Evolutionary conservation across 1,284 basidiomycete species (phyloP).

Genomic region (Coniferiporia weirii): DNA sequence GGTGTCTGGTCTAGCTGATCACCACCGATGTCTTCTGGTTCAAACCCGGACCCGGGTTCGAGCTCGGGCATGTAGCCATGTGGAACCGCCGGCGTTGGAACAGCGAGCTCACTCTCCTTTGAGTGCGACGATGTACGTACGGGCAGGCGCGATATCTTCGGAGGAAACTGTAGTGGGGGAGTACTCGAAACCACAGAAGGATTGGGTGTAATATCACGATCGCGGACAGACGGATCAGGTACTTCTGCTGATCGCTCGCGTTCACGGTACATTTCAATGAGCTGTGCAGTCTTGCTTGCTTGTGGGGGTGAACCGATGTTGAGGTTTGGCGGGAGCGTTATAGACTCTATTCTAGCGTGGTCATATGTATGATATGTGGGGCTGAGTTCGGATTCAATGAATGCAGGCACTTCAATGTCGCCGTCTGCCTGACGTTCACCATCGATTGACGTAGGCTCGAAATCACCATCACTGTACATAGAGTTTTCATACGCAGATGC

Average conservation of each 20-base stretch:
- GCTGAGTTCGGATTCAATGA: not conserved
- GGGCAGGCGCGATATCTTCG: constrained; percentile 30
- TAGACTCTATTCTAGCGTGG: constrained; percentile 27
- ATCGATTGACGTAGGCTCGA: constrained; percentile 7
- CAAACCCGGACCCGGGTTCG: too few relatives aligned
- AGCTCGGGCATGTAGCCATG: too few relatives aligned
- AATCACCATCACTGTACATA: constrained; percentile 18
- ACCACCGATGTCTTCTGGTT: too few relatives aligned
- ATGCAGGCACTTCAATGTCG: constrained; percentile 16
- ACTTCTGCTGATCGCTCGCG: constrained; percentile 42
- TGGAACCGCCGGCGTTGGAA: too few relatives aligned
- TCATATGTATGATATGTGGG: not conserved
- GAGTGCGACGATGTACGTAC: constrained; percentile 26
- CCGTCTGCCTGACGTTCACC: constrained; percentile 10
- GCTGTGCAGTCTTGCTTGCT: constrained; percentile 59
- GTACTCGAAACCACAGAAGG: not conserved
- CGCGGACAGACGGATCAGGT: constrained; percentile 2
- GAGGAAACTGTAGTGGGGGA: constrained; percentile 3
- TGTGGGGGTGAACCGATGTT: constrained; percentile 21
- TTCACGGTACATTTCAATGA: constrained; percentile 81
- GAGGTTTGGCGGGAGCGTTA: constrained; percentile 24
- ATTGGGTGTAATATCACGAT: not conserved
- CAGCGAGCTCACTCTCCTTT: constrained; percentile 11
- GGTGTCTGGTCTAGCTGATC: not conserved
- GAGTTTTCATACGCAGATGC: constrained; percentile 34